These are phyloP conservation scores for Bombardia bombarda DNA, from an alignment of 495 filamentous ascomycete genomes.

Conservation along the genomic window DNA sequence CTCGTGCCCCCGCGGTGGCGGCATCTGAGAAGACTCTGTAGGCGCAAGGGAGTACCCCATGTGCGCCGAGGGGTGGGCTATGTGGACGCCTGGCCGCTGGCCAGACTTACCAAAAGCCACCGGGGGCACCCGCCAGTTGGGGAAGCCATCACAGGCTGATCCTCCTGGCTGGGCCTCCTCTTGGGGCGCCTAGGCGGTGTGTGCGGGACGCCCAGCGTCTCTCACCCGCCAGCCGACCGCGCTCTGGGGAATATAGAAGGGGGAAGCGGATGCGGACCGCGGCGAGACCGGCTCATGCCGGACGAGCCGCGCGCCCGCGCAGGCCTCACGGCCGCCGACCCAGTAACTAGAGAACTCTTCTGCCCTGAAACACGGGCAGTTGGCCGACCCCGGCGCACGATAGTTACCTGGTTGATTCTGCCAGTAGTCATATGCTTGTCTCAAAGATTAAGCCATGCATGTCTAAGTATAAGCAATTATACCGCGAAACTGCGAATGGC, in stretches of 20 bases:
- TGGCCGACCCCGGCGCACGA: neutral
- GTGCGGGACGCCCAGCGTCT: neutral
- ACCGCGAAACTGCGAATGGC: conserved; percentile 65
- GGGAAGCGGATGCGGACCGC: neutral
- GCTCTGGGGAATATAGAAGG: neutral
- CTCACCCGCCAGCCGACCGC: neutral
- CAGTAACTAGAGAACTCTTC: conserved; percentile 21
- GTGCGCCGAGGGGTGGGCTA: conserved; percentile 4
- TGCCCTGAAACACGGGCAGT: conserved; percentile 22
- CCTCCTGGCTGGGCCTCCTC: conserved; percentile 22
- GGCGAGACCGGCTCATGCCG: neutral
- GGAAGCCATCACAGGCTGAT: conserved; percentile 1
- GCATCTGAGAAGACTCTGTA: neutral
- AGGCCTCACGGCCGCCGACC: conserved; percentile 4
- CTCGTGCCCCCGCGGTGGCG: neutral
- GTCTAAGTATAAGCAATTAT: conserved; percentile 65
- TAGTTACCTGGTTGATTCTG: conserved; percentile 46
- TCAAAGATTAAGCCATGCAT: conserved; percentile 70
- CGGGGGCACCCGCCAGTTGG: conserved; percentile 1
- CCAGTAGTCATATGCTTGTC: conserved; percentile 66
- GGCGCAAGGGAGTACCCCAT: neutral
- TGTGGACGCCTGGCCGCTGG: conserved; percentile 4
- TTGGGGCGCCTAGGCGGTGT: conserved; percentile 14
- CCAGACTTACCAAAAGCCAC: conserved; percentile 4
- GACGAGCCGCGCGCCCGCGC: conserved; percentile 12